Base-by-base conservation (phyloP, 2,329 filamentous ascomycete species). In the Colletotrichum chrysophilum region DNA sequence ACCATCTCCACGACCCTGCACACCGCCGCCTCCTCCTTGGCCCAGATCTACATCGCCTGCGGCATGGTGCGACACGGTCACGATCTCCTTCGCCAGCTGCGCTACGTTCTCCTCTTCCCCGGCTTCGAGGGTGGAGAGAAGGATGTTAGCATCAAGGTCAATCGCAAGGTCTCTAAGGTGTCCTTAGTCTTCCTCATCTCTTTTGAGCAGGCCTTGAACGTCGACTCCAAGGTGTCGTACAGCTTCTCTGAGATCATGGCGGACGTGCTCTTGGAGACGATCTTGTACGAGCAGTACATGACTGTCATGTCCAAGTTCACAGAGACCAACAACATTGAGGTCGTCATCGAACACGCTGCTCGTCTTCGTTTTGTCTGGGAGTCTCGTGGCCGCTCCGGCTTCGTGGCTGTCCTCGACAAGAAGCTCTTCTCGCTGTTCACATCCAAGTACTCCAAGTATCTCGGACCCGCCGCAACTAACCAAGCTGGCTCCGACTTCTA, bases 31-130 rank as follows among this genome's bases (percentile, higher is more conserved):
- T 82, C 84, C 13, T 86, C 84, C 1, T 82, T 90, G 64, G 86
- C 87, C 1, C 81, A 84, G 14, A 88, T 88, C 52, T 90, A 87
- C 79, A 82, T 86, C 56, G 81, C 82, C 21, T 85, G 84, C 36
- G 83, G 85, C 62, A 81, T 89, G 56, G 79, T 81, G 43, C 75
- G 84, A 70, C 79, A 86, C 71, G 85, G 86, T 48, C 79, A 84
- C 60, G 81, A 87, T 72, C 79, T 90, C 2, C 84, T 90, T 10
- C 84, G 87, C 7, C 87, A 90, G 76, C 79, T 91, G 21, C 88
- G 88, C 34, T 85, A 87, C 32, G 85, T 90, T 75, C 83, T 90
- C 60, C 86, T 90, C 70, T 88, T 89, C 75, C 86, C 86, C 24
- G 84, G 86, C 52, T 84, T 81, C 2, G 83, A 84, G 21, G 72